Evolutionary conservation across 768 basidiomycete species (phyloP), one percentile per base, ranked within the genome.

Genomic region (Suillus sp.): DNA sequence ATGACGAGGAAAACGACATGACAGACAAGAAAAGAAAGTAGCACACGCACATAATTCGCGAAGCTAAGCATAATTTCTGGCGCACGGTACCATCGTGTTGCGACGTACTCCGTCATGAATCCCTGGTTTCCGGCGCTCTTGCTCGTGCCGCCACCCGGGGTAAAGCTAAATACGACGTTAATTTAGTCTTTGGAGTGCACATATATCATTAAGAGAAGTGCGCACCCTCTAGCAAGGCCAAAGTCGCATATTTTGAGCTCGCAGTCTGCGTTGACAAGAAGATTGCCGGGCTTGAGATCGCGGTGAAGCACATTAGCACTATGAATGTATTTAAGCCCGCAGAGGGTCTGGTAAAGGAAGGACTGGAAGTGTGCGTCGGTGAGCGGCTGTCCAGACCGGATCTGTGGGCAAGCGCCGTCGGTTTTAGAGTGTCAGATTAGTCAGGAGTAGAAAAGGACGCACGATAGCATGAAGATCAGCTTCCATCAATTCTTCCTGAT

Each of bases 11-110:
- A 18, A 62, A 35, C 16, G 40, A 25, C 18, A 63, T 20, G 18
- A 40, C 40, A n/a, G 42, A 62, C 30, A 58, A 50, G 42, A 47
- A 11, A 27, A 14, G 32, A 2, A 22, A 47, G 14, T 18, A 7
- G 48, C 34, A 16, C 6, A 80, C 91, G 75, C 68, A 95, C 95
- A 71, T 95, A 95, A 79, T 95, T 95, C 25, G 93, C 93, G 69
- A 95, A 96, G 79, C 93, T 95, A 69, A 99, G 75, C 97, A 99
- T 99, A 78, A 99, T 99, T 79, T 99, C 97, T 0, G 97, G 96
- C 25, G 96, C 96, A 40, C 96, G 84, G 75, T 99, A 99, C 96
- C 96, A 99, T 62, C 96, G 84, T 9, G 96, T 99, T n/a, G 96
- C 96, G 37, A 99, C 92, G 75, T 96, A 99, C 78, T 99, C 97